A percentile compares a stretch with the other conserved stretches of the same genome.
These are phyloP conservation scores for Trypanosoma boissoni DNA, from an alignment of 208 protist species.

Conservation along the genomic window DNA sequence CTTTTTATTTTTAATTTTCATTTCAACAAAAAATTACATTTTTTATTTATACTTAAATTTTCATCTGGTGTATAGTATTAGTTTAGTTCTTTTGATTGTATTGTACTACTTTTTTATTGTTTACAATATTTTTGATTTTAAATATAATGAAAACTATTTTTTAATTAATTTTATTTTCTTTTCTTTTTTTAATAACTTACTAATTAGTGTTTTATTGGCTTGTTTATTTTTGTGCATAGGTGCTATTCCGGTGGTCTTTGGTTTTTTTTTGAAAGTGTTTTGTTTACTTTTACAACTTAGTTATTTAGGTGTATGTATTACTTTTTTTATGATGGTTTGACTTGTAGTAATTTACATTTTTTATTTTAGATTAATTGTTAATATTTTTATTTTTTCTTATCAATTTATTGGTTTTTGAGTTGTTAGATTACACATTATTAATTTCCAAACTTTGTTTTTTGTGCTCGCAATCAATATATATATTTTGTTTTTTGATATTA, in stretches of 20 bases:
- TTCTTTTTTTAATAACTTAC: conserved; percentile 87
- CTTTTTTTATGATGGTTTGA: conserved; percentile 82
- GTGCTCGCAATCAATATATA: conserved; percentile 53
- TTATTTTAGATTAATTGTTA: conserved; percentile 85
- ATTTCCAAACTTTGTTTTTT: conserved; percentile 50
- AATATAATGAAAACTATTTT: conserved; percentile 92
- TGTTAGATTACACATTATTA: conserved; percentile 43
- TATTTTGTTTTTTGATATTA: conserved; percentile 86
- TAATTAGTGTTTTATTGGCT: conserved; percentile 60
- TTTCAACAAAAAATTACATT: conserved; percentile 87
- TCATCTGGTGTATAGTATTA: conserved; percentile 84
- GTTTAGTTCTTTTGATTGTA: conserved; percentile 66
- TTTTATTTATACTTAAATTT: conserved; percentile 90
- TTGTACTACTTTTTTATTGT: conserved; percentile 88
- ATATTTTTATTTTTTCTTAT: conserved; percentile 90
- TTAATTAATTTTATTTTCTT: conserved; percentile 89
- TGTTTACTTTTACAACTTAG: conserved; percentile 75
- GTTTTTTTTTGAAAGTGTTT: conserved; percentile 88
- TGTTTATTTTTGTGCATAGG: conserved; percentile 85
- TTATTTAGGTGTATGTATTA: conserved; percentile 65
- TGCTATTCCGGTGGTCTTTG: conserved; percentile 82
- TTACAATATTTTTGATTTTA: conserved; percentile 88
- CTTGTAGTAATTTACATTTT: conserved; percentile 88
- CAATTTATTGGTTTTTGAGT: conserved; percentile 88
- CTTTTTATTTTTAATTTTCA: conserved; percentile 87